Conservation (phyloP, 2,329 filamentous ascomycete species). For the Aspergillus quadrilineatus region DNA sequence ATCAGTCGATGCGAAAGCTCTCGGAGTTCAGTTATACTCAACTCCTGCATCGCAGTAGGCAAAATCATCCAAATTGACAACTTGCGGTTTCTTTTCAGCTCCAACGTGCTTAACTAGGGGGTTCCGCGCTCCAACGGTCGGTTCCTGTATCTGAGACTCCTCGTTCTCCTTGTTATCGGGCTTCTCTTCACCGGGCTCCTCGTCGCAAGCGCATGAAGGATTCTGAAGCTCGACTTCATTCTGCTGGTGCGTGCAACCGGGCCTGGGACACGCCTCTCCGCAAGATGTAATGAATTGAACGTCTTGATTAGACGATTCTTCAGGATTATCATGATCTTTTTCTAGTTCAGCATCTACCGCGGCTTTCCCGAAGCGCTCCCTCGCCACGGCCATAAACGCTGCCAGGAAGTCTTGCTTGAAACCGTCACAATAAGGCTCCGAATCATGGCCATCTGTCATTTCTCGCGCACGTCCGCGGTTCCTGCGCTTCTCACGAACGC, state of each 20-base stretch:
- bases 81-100: slow-evolving; percentile 3
- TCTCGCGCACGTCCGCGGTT: background rate
- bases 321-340: background rate
- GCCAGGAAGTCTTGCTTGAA: slow-evolving; percentile 17
- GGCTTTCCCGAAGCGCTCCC: background rate
- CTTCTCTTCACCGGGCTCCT: background rate
- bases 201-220: background rate
- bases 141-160: too few species aligned
- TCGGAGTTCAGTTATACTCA: background rate
- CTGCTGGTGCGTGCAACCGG: background rate
- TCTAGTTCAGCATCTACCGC: background rate
- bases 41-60: background rate
- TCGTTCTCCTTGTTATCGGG: background rate
- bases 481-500: background rate
- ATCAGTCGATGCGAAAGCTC: background rate
- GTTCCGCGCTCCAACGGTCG: background rate
- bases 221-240: background rate
- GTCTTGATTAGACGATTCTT: too few species aligned
- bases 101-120: slow-evolving; percentile 4
- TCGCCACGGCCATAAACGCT: background rate
- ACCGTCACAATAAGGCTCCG: slow-evolving; percentile 3
- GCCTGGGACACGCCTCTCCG: background rate
- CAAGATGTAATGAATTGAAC: too few species aligned
- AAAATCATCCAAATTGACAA: background rate
- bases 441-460: background rate